Evolutionary conservation across 306 rosid genomes (phyloP), one percentile per base, ranked within the genome.

Genomic region (Citrullus mucosospermus): DNA sequence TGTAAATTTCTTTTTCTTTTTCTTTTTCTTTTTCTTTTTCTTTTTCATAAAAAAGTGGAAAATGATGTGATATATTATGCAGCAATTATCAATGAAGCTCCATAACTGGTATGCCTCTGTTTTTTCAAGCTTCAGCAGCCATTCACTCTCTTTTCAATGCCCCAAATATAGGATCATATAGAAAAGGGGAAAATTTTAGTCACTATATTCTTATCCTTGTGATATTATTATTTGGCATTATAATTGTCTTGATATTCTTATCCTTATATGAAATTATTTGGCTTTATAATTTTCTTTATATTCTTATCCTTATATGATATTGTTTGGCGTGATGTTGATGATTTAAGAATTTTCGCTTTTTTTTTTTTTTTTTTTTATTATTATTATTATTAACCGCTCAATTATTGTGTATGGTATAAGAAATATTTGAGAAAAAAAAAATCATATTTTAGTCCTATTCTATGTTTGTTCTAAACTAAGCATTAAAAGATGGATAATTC

Each of bases 51-150:
- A 32, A 32, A 32, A 32, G 5, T 39, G 8, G 32, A 68, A n/a
- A 41, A 41, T 68, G 74, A 68, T 68, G 51, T 68, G 74, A 68
- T 68, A 36, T 66, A 36, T 66, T 18, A 66, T 36, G 72, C 72
- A 32, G 43, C 43, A 6, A 62, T 28, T 30, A 60, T 60, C 10
- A 62, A 32, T 32, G 18, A 61, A 61, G 34, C 67, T 12, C 12
- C 20, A 63, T 18, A 63, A 14, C 22, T 15, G 46, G 14, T 15
- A 32, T 65, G 48, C 16, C 38, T 60, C 1, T 60, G 38, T 60
- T 48, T 48, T 48, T 48, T 3, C 18, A 7, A 36, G 48, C 72
- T 65, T 65, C 72, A 17, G 39, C 54, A 67, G 9, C 75, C 75
- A 68, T 16, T 41, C 16, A 20, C 16, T 22, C 34, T 41, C 18